Base-by-base conservation (phyloP, 371 early-diverging fungal species). In the Rhizopus delemar region DNA sequence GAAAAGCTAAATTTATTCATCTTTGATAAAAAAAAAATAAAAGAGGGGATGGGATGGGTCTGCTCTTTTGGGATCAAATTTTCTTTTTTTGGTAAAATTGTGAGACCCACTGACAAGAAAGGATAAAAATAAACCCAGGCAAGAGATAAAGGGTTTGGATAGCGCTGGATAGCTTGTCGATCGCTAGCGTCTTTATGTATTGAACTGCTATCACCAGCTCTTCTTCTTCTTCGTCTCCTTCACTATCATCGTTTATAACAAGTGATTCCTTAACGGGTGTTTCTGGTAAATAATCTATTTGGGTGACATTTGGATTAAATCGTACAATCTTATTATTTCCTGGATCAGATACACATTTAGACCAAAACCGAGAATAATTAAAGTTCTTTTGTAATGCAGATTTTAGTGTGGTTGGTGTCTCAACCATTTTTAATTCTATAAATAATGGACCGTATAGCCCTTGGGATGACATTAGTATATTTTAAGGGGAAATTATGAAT, bases 361-460 rank as follows among this genome's bases (percentile, higher is more conserved):
- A 64, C 65, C 65, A 64, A 29, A 48, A 55, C 16, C 65, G 59
- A 22, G 49, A 46, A 33, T 55, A 13, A 32, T 16, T 28, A 45
- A 15, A 43, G 2, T 16, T 41, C 38, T 53, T 63, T 31, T 64
- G 53, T 36, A 59, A 46, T 31, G 56, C 60, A 12, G 59, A 41
- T 54, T 46, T 64, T 29, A 51, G 38, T 31, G 12, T 43, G 45
- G 11, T 38, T 41, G 34, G 29, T 4, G 11, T n/a, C 29, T 5
- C 8, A 29, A 29, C 41, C 15, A 12, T 39, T 39, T 15, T 11
- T n/a, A 5, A 31, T 31, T 48, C 46, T 56, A 66, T 29, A 36
- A 67, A 75, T 7, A 72, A 39, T 11, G 75, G 75, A 13, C 75
- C 75, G 57, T 75, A 75, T 22, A 75, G 56, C 75, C 75, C 74